Percentiles rank a stretch among this genome's conserved stretches.
phyloP scores from a whole-genome alignment of 2,329 filamentous ascomycete species.

The Botrytis aclada region DNA sequence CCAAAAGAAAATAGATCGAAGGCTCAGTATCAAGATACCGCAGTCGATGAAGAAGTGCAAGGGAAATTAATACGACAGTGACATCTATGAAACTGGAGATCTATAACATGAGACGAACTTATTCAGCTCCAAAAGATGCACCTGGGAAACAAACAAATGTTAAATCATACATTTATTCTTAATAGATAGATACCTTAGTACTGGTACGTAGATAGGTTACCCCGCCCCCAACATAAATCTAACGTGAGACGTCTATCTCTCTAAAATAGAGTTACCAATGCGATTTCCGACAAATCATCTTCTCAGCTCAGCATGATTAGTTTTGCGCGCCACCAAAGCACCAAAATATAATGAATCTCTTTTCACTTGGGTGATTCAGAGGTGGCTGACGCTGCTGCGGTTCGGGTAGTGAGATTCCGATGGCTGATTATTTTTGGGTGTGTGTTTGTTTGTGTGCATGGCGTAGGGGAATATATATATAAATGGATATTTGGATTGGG shows the following conservation, averaged over 20 bases:
- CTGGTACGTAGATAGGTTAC: background rate
- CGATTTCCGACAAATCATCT: background rate
- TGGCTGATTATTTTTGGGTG: background rate
- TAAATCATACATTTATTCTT: background rate
- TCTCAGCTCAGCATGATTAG: background rate
- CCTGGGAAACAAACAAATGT: background rate
- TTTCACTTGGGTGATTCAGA: background rate
- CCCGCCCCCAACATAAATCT: background rate
- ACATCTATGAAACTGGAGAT: slow-evolving; percentile 1
- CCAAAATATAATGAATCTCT: background rate
- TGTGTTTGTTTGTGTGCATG: background rate
- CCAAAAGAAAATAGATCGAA: background rate
- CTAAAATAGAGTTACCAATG: background rate
- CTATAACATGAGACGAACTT: background rate
- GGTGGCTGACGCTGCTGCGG: background rate
- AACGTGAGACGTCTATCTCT: background rate
- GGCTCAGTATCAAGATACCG: background rate
- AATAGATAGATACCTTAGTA: background rate
- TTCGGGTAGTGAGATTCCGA: background rate
- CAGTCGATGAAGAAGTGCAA: background rate
- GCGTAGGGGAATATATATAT: background rate
- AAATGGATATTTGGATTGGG: background rate
- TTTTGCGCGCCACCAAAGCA: background rate
- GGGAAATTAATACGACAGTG: background rate
- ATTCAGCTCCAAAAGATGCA: background rate